Evolutionary conservation across 805 yeast genomes (phyloP).

Genomic region (Yarrowia hollandica): DNA sequence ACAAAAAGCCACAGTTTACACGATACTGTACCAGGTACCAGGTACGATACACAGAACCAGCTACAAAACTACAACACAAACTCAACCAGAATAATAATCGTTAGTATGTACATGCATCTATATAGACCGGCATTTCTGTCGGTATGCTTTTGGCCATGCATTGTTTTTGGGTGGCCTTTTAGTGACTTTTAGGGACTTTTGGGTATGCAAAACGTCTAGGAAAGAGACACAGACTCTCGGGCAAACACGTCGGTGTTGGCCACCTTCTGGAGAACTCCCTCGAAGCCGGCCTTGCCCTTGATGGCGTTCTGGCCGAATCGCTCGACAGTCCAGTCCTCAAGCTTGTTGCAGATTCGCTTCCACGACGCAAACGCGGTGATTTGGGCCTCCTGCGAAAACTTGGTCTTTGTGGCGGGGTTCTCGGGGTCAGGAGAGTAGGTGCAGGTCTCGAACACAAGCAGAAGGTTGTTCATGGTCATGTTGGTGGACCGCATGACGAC

Average conservation of each 20-base stretch:
- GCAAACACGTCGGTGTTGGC: conserved; percentile 32
- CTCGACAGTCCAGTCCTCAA: conserved; percentile 91
- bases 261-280: conserved; percentile 59
- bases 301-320: conserved; percentile 85
- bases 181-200: neutral
- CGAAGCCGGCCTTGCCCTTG: conserved; percentile 82
- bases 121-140: neutral
- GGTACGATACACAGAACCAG: too few relatives aligned
- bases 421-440: conserved; percentile 66
- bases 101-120: conserved; percentile 29
- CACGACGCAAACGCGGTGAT: conserved; percentile 82
- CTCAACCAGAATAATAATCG: too few relatives aligned
- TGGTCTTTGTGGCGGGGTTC: conserved; percentile 54
- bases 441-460: conserved; percentile 87
- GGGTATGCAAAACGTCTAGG: neutral
- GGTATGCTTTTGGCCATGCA: conserved; percentile 11
- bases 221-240: conserved; percentile 23
- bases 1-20: too few relatives aligned
- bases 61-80: neutral
- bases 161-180: neutral
- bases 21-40: too few relatives aligned
- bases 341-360: conserved; percentile 66
- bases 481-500: conserved; percentile 82
- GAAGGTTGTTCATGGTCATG: conserved; percentile 71
- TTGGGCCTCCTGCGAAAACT: conserved; percentile 79